These are phyloP conservation scores for Epichloe baconii DNA, from an alignment of 2,329 filamentous ascomycete species.

Conservation along the genomic window DNA sequence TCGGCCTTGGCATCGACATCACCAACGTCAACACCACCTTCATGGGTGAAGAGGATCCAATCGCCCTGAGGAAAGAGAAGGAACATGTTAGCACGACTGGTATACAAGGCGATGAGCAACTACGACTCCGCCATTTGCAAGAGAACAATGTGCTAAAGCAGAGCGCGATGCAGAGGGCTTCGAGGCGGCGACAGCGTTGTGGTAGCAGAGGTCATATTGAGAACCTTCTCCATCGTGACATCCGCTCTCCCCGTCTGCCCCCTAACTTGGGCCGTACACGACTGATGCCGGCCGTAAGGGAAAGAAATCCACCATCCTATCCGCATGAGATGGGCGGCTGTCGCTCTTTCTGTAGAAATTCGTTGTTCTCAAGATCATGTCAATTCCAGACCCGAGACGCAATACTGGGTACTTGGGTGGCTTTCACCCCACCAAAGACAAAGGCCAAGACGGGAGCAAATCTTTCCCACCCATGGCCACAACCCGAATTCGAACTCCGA, in stretches of 20 bases:
- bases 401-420: neutral
- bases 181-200: neutral
- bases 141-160: neutral
- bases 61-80: slow-evolving; percentile 55
- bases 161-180: neutral
- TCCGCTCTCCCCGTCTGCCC: slow-evolving; percentile 18
- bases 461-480: neutral
- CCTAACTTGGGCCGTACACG: neutral
- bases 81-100: slow-evolving; percentile 11
- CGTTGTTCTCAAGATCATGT: too few species aligned
- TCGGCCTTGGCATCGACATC: slow-evolving; percentile 98
- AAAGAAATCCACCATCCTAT: neutral
- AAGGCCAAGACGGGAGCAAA: neutral
- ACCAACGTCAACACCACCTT: slow-evolving; percentile 98
- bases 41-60: slow-evolving; percentile 99
- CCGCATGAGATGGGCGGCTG: slow-evolving; percentile 7
- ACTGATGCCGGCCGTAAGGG: slow-evolving; percentile 2
- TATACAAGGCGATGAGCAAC: neutral
- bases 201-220: slow-evolving; percentile 1
- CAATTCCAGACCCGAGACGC: too few species aligned
- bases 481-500: neutral
- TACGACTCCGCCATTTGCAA: neutral
- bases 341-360: neutral
- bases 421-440: neutral
- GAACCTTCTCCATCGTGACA: slow-evolving; percentile 20